Conservation (phyloP, 495 filamentous ascomycete species). For the Hypoxylon lienhwacheense region DNA sequence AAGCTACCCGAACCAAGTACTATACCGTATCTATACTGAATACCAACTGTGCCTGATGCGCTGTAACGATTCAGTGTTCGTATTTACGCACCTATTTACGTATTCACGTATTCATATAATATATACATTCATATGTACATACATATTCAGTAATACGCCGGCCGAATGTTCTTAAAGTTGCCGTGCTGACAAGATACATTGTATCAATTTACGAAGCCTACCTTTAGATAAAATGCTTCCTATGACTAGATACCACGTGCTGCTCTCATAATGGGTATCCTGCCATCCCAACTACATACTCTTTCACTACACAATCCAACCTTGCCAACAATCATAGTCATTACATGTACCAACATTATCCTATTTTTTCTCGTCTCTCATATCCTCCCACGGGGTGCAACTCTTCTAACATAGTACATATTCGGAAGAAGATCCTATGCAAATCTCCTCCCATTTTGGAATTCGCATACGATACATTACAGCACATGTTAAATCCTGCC, state of each 20-base stretch:
- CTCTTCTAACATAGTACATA: constrained; percentile 1
- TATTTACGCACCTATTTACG: too few relatives aligned
- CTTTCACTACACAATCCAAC: constrained; percentile 4
- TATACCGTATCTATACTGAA: constrained; percentile 9
- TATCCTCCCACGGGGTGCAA: constrained; percentile 7
- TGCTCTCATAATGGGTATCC: not conserved
- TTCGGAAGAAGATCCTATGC: constrained; percentile 11
- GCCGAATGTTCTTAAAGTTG: too few relatives aligned
- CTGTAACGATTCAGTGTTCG: too few relatives aligned
- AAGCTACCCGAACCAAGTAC: not conserved
- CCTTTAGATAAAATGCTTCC: constrained; percentile 9
- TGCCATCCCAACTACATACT: not conserved
- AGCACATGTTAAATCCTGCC: constrained; percentile 34
- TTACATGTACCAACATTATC: constrained; percentile 19
- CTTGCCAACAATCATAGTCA: constrained; percentile 1
- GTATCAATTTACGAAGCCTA: not conserved
- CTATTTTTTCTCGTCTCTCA: not conserved
- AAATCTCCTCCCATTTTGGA: constrained; percentile 22
- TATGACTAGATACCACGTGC: constrained; percentile 31
- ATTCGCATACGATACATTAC: constrained; percentile 25
- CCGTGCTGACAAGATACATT: too few relatives aligned
- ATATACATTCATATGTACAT: too few relatives aligned
- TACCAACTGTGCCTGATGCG: too few relatives aligned
- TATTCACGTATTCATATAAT: too few relatives aligned
- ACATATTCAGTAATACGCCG: too few relatives aligned